Evolutionary conservation across 2,329 filamentous ascomycete genomes (phyloP), one percentile per base, ranked within the genome.

Genomic region (Neofusicoccum laricinum): DNA sequence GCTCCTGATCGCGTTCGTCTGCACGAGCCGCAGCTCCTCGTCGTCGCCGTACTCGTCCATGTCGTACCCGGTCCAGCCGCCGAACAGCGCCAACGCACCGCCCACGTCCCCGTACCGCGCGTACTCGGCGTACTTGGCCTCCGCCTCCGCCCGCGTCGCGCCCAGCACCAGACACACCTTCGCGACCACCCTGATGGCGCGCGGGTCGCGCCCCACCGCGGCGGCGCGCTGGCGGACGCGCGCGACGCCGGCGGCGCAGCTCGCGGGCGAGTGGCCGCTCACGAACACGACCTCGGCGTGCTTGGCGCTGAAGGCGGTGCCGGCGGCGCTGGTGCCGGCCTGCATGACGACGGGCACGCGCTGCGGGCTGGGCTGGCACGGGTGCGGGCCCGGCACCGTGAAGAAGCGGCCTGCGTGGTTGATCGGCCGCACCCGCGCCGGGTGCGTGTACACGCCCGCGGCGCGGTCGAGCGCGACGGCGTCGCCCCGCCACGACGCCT

Each of bases 241-340:
- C 0, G 85, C 81, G 17, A 91, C 85, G 38, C 81, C 87, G 70
- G 84, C 86, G 2, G 84, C 83, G 32, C 88, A 85, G 0, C 88
- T 84, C 1, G 80, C 78, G 0, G 89, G 86, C 1, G 84, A 84
- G 71, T 90, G 88, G 0, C 86, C 86, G 0, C 85, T 88, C 0
- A 90, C 84, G 69, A 91, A 91, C 58, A 91, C 88, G 2, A 84
- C 88, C 70, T 92, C 89, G 0, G 89, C 89, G 71, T 91, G 88
- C 68, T 88, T 85, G 0, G 88, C 87, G 0, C 88, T 88, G 68
- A 92, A 91, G 0, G 77, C 74, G 72, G 88, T 90, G 1, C 88
- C 89, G 0, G 87, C 82, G 57, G 82, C 84, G 0, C 86, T 89
- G 0, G 88, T 89, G 0, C 89, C 89, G 0, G 89, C 89, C 73